These are phyloP conservation scores for Sindora glabra DNA, from an alignment of 306 rosid genomes.

Conservation along the genomic window DNA sequence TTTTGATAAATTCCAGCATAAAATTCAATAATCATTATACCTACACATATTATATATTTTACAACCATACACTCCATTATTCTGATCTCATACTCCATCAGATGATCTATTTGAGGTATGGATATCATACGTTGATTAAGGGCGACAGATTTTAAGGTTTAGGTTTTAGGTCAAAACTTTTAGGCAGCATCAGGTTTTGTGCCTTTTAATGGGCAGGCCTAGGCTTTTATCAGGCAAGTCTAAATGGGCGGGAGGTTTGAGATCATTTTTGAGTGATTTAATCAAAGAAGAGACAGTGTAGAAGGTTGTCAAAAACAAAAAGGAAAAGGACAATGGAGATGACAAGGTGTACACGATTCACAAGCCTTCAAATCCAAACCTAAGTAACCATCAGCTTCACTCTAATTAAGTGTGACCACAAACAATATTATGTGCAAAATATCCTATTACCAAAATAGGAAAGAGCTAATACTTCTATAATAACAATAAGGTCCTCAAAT, in stretches of 20 bases:
- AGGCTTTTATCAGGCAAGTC: not conserved
- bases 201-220: not conserved
- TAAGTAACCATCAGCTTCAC: not conserved
- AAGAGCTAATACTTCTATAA: not conserved
- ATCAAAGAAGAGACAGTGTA: not conserved
- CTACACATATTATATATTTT: no score
- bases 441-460: not conserved
- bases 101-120: no score
- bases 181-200: not conserved
- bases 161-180: not conserved
- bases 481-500: not conserved
- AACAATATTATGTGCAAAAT: not conserved
- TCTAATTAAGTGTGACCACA: not conserved
- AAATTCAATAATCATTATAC: no score
- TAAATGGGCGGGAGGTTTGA: not conserved
- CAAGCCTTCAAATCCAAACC: not conserved
- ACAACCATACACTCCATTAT: no score
- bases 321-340: not conserved
- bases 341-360: not conserved
- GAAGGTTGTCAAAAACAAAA: not conserved
- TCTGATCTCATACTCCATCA: no score
- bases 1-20: no score
- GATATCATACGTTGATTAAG: no score
- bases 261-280: not conserved
- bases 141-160: not conserved